Evolutionary conservation across 2,329 filamentous ascomycete species (phyloP), one percentile per base, ranked within the genome.

Genomic region (Hansfordia pulvinata): DNA sequence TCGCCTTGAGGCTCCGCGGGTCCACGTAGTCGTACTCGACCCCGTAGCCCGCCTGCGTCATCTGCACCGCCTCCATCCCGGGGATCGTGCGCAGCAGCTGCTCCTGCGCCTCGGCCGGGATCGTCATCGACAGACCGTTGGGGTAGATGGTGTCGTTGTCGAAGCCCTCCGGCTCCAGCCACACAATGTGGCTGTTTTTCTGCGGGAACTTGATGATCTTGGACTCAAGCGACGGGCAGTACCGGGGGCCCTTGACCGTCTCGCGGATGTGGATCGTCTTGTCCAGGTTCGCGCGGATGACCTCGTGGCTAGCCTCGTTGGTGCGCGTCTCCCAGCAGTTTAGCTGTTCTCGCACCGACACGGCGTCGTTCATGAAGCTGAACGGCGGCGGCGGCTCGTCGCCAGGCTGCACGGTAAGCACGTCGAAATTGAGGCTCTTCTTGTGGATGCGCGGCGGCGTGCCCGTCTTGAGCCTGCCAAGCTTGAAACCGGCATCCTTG

Each of bases 11-110:
- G 39, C 80, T 79, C 27, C 90, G 77, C 11, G 90, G 90, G 46
- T 98, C 90, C 11, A 98, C 83, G 50, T 98, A 98, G 56, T 96
- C 90, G 52, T 98, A 98, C 50, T 98, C 90, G 2, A 98, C 90
- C 6, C 90, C 90, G 44, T 98, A 98, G 7, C 88, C 90, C 2
- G 88, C 79, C 44, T 96, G 88, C 6, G 93, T 68, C 86, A 98
- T 94, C 15, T 64, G 74, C 4, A 85, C 85, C 32, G 86, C 73
- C 45, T 96, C 88, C 2, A 98, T 64, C 0, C 90, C 90, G n/a
- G 58, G 66, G 28, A 98, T 79, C 0, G 84, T 93, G 30, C 75
- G 78, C n/a, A 98, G 62, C 46, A 92, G 73, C 27, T 76, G 69
- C 41, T 82, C 76, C 49, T 98, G 90, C 0, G 81, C 84, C 30